Conservation (phyloP, 2,329 filamentous ascomycete species). For the Colletotrichum acutatum region DNA sequence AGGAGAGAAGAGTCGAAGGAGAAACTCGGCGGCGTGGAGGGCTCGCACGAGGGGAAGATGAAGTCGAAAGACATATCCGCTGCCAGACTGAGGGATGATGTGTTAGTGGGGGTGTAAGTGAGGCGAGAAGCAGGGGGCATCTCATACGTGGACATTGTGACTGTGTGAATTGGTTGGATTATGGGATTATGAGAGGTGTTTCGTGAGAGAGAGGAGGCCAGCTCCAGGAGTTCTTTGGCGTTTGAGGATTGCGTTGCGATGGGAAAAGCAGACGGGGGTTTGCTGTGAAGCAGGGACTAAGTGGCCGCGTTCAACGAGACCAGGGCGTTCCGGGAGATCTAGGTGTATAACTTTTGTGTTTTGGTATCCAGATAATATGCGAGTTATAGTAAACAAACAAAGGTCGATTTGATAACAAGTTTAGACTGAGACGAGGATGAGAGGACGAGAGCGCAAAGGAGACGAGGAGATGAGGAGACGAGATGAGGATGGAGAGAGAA, state of each 20-base stretch:
- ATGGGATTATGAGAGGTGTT: constrained; percentile 29
- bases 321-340: constrained; percentile 40
- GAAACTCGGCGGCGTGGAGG: constrained; percentile 62
- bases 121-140: constrained; percentile 13
- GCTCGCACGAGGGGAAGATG: constrained; percentile 65
- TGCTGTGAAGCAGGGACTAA: constrained; percentile 39
- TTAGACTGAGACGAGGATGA: neutral
- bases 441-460: constrained; percentile 7
- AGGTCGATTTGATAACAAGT: neutral
- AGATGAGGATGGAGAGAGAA: constrained; percentile 32
- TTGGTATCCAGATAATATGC: constrained; percentile 21
- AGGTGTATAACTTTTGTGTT: constrained; percentile 32
- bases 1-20: constrained; percentile 67
- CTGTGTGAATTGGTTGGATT: constrained; percentile 36
- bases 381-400: constrained; percentile 20
- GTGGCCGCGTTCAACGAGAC: constrained; percentile 37
- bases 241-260: constrained; percentile 17
- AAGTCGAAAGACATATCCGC: constrained; percentile 72
- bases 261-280: constrained; percentile 22
- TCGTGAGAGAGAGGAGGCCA: constrained; percentile 31
- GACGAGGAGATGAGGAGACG: neutral
- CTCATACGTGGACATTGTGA: constrained; percentile 56
- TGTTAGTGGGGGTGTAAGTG: constrained; percentile 44
- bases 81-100: constrained; percentile 61
- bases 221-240: constrained; percentile 28